Evolutionary conservation across 2,329 filamentous ascomycete genomes (phyloP), one percentile per base, ranked within the genome.

Genomic region (Byssothecium circinans): DNA sequence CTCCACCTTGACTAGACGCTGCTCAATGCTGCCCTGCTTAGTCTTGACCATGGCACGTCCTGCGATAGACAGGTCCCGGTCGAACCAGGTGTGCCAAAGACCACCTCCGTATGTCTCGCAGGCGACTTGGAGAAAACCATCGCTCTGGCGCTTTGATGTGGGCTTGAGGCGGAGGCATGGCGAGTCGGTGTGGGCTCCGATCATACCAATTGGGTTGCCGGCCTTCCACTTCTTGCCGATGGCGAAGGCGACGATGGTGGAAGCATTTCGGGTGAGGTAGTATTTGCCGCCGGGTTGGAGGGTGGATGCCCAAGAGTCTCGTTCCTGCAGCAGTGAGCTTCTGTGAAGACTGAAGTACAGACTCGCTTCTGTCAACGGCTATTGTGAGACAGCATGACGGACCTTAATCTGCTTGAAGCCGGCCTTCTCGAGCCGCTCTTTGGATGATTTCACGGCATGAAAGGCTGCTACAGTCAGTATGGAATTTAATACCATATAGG

Each of bases 11-110:
- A 97, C 83, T 47, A 99, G 81, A 73, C 87, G 91, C 74, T 90
- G 87, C 53, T 85, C 82, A 56, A 95, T 88, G 55, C 81, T 85
- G 42, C 88, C 89, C 49, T 88, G 81, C 38, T 80, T 81, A 47
- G 85, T 85, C 60, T 82, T 84, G 46, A 94, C 88, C 78, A 97
- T 86, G 12, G 89, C 89, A 50, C 94, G 82, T 8, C 94, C 94
- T 25, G 94, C 94, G 44, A 97, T 84, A 61, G 89, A 88, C 53
- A 99, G 77, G 70, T 99, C 94, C 41, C 94, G 86, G 71, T 99
- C 94, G 67, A 99, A 99, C 94, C 84, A 99, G 38, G 89, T 95
- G 73, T 96, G 91, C 92, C 92, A 97, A 64, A 97, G 86, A 46
- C 94, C 94, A 52, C 94, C 94, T 43, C 94, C 94, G 67, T 99